These are phyloP conservation scores for Trametes cingulata DNA, from an alignment of 768 basidiomycete genomes.

Conservation along the genomic window DNA sequence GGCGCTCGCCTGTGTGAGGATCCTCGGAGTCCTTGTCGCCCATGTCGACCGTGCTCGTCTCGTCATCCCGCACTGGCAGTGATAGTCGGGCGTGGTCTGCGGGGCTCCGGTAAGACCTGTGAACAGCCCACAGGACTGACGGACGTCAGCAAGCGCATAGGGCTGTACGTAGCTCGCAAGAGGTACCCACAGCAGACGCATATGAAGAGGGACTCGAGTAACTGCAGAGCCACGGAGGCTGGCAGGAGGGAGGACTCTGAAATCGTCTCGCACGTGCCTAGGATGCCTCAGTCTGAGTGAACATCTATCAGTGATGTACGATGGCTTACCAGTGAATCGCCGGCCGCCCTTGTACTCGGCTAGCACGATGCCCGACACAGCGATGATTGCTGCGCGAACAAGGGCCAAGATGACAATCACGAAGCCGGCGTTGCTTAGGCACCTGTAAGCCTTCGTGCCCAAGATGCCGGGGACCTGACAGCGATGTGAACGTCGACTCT, in stretches of 20 bases:
- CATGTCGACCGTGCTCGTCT: conserved; percentile 15
- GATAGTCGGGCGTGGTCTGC: conserved; percentile 58
- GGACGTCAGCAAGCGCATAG: conserved; percentile 6
- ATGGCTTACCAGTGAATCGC: conserved; percentile 48
- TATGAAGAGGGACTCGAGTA: conserved; percentile 58
- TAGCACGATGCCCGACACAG: conserved; percentile 45
- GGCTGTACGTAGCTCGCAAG: not conserved
- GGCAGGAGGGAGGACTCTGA: conserved; percentile 37
- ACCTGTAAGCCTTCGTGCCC: conserved; percentile 67
- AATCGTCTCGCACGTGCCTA: conserved; percentile 50
- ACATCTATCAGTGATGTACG: not conserved
- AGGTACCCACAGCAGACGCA: conserved; percentile 57
- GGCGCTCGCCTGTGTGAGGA: conserved; percentile 15
- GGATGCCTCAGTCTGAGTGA: not conserved
- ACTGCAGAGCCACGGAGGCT: conserved; percentile 47
- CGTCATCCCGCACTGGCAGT: conserved; percentile 47
- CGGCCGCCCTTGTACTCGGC: conserved; percentile 40
- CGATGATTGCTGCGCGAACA: conserved; percentile 45
- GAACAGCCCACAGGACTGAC: conserved; percentile 56
- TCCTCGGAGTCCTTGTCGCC: conserved; percentile 10
- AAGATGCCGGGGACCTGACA: conserved; percentile 60
- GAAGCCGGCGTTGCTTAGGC: conserved; percentile 58
- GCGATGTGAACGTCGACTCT: not conserved
- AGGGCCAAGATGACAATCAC: conserved; percentile 46
- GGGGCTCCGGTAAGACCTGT: conserved; percentile 51